These are phyloP conservation scores for Aleurites moluccanus DNA, from an alignment of 441 rosid species.

Conservation along the genomic window DNA sequence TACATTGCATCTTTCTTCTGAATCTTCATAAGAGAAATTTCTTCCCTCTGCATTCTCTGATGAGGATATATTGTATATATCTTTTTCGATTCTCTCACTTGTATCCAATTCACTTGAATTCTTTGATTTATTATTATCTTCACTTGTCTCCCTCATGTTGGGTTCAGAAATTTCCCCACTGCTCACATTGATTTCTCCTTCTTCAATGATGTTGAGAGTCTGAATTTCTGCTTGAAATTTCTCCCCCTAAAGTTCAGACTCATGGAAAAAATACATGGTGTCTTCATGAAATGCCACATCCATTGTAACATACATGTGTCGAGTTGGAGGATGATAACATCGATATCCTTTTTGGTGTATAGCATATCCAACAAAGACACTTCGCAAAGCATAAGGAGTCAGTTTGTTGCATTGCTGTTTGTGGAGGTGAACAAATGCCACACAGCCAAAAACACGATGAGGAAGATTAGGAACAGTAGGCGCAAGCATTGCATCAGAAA, in stretches of 20 bases:
- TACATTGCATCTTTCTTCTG: neutral
- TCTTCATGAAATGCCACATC: constrained; percentile 13
- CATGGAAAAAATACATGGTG: neutral
- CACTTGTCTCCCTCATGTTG: no score
- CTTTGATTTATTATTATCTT: no score
- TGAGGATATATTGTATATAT: no score
- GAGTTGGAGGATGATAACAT: constrained; percentile 1
- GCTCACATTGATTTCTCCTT: no score
- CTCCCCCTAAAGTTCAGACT: neutral
- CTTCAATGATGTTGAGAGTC: neutral
- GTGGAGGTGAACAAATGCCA: constrained; percentile 6
- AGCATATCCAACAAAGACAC: constrained; percentile 7
- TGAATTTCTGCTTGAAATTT: neutral
- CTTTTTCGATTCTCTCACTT: no score
- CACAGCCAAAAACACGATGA: constrained; percentile 5
- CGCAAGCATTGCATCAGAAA: no score
- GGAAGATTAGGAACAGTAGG: neutral
- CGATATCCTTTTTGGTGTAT: neutral
- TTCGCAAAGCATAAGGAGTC: neutral
- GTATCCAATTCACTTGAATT: no score
- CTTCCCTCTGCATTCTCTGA: no score
- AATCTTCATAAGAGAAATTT: no score
- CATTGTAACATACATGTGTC: neutral
- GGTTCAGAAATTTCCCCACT: no score
- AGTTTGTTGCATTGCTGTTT: neutral